phyloP scores from a whole-genome alignment of 257 asterid species.

The Petrea volubilis region DNA sequence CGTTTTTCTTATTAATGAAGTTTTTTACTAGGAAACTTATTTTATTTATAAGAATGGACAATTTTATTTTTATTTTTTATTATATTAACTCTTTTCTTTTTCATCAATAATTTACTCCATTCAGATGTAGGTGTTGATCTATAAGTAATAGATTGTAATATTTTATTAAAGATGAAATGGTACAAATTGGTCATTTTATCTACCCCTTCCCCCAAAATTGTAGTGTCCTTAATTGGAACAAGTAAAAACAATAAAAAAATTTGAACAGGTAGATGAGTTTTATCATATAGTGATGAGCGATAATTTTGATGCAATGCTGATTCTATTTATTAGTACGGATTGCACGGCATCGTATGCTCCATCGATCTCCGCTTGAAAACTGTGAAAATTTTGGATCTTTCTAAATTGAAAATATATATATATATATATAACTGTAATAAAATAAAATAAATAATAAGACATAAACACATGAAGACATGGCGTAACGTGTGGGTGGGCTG shows the following conservation, averaged over 20 bases:
- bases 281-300: not conserved
- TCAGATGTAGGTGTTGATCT: not conserved
- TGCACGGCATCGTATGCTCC: slow-evolving; percentile 38
- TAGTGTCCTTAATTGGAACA: too few species aligned
- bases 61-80: too few species aligned
- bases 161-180: not conserved
- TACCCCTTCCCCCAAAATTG: too few species aligned
- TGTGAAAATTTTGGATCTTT: slow-evolving; percentile 24
- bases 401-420: not conserved
- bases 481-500: slow-evolving; percentile 37
- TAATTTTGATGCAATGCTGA: slow-evolving; percentile 31
- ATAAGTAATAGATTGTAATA: not conserved
- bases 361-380: slow-evolving; percentile 19
- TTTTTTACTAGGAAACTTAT: too few species aligned
- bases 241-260: not conserved
- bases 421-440: not conserved
- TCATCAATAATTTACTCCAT: not conserved
- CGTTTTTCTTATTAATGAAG: too few species aligned
- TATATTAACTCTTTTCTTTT: too few species aligned
- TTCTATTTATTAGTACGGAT: slow-evolving; percentile 41
- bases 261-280: not conserved
- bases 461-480: slow-evolving; percentile 41
- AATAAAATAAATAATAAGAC: not conserved
- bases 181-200: not conserved
- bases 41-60: too few species aligned